phyloP scores from a whole-genome alignment of 2,329 filamentous ascomycete genomes.

The Bipolaris gigantea region DNA sequence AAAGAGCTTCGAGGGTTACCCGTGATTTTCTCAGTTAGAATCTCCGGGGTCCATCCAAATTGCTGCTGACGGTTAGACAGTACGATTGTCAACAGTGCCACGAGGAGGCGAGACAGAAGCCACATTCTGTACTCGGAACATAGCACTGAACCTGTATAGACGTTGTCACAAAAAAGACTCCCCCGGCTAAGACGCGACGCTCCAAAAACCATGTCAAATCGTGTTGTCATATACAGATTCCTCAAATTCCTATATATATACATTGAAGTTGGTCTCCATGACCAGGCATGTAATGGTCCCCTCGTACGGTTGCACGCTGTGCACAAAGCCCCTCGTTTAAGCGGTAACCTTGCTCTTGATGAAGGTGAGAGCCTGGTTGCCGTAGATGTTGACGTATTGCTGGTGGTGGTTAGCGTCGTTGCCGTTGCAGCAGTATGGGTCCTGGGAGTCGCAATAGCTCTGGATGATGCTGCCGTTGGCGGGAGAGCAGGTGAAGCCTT shows the following conservation, averaged over 20 bases:
- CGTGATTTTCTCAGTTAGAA: no score
- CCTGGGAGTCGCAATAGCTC: constrained; percentile 66
- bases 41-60: no score
- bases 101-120: no score
- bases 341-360: constrained; percentile 57
- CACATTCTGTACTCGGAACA: no score
- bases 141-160: no score
- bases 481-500: constrained; percentile 59
- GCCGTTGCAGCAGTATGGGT: constrained; percentile 69
- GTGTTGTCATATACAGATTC: constrained; percentile 1
- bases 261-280: background rate
- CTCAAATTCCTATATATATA: constrained; percentile 8
- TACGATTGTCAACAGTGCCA: no score
- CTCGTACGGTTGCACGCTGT: background rate
- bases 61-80: no score
- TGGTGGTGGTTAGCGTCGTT: constrained; percentile 63
- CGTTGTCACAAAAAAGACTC: no score
- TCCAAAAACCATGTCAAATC: no score
- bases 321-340: constrained; percentile 13
- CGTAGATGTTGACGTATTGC: constrained; percentile 64
- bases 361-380: constrained; percentile 60
- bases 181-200: no score
- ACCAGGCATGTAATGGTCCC: no score
- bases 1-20: no score
- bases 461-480: constrained; percentile 59